A percentile compares a stretch with the other conserved stretches of the same genome.
These are phyloP conservation scores for Boletus smithii DNA, from an alignment of 1,284 basidiomycete species.

Conservation along the genomic window DNA sequence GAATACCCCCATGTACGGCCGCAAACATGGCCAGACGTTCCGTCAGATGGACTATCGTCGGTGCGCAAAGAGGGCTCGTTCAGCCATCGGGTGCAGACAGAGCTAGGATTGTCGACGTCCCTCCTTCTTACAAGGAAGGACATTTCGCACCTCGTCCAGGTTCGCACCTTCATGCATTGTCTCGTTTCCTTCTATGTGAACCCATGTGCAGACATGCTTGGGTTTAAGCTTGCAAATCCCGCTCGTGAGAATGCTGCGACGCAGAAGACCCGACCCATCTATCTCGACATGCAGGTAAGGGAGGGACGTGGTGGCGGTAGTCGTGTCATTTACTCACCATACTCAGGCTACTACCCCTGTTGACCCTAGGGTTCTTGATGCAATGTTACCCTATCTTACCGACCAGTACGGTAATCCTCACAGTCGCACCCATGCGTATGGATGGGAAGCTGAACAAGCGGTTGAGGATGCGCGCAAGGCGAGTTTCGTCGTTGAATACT, in stretches of 20 bases:
- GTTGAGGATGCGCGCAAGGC: conserved; percentile 90
- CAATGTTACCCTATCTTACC: conserved; percentile 94
- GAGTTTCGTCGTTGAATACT: conserved; percentile 15
- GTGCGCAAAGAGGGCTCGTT: conserved; percentile 50
- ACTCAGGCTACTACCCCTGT: conserved; percentile 91
- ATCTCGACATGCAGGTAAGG: conserved; percentile 89
- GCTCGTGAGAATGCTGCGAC: conserved; percentile 60
- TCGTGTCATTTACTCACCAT: conserved; percentile 14
- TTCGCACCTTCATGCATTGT: conserved; percentile 31
- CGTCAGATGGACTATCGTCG: conserved; percentile 18
- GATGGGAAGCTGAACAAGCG: conserved; percentile 96
- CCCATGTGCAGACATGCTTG: conserved; percentile 70
- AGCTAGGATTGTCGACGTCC: conserved; percentile 76
- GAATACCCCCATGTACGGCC: conserved; percentile 22
- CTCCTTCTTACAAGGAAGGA: conserved; percentile 65
- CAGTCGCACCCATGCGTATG: conserved; percentile 96
- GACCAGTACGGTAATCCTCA: conserved; percentile 99
- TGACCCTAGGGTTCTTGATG: conserved; percentile 95
- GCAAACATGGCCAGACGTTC: conserved; percentile 15
- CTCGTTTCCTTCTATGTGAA: not conserved
- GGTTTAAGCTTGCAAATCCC: conserved; percentile 79
- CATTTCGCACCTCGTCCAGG: conserved; percentile 73
- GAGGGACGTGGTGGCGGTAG: not conserved
- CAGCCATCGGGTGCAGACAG: conserved; percentile 77
- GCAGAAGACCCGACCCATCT: conserved; percentile 81